These are phyloP conservation scores for Microcera coccophila DNA, from an alignment of 2,329 filamentous ascomycete species.

Conservation along the genomic window DNA sequence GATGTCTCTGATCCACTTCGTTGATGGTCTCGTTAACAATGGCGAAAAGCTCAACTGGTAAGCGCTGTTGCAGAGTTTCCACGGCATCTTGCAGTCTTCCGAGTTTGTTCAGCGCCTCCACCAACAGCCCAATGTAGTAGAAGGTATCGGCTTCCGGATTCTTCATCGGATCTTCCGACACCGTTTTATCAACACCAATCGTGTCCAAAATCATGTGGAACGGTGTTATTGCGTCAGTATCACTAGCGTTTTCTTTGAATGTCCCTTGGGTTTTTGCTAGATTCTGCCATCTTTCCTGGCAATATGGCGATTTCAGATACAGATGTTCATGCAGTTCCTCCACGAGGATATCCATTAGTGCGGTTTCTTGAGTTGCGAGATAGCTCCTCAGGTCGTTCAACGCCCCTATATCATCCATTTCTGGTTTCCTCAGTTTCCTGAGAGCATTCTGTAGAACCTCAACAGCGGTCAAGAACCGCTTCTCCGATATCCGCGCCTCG, in stretches of 20 bases:
- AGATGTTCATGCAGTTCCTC: constrained; percentile 96
- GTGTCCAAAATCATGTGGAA: constrained; percentile 59
- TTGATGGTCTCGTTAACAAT: constrained; percentile 94
- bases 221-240: constrained; percentile 44
- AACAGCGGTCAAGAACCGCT: constrained; percentile 88
- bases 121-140: constrained; percentile 80
- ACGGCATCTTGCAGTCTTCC: constrained; percentile 81
- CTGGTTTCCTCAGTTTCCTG: constrained; percentile 76
- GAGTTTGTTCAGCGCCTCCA: constrained; percentile 87
- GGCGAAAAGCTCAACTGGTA: constrained; percentile 89
- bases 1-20: constrained; percentile 89
- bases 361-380: constrained; percentile 86
- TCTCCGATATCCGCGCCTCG: constrained; percentile 92
- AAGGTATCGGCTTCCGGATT: constrained; percentile 97
- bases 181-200: constrained; percentile 56
- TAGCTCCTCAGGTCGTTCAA: constrained; percentile 82
- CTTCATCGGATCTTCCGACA: constrained; percentile 83
- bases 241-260: constrained; percentile 46
- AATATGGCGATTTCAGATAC: constrained; percentile 96
- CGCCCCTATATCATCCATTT: constrained; percentile 87
- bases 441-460: constrained; percentile 86
- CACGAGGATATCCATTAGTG: constrained; percentile 89
- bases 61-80: constrained; percentile 83
- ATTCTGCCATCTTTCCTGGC: constrained; percentile 89
- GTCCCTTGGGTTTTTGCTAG: constrained; percentile 65